phyloP scores from a whole-genome alignment of 495 filamentous ascomycete genomes.

The Hypoxylon crocopeplum region DNA sequence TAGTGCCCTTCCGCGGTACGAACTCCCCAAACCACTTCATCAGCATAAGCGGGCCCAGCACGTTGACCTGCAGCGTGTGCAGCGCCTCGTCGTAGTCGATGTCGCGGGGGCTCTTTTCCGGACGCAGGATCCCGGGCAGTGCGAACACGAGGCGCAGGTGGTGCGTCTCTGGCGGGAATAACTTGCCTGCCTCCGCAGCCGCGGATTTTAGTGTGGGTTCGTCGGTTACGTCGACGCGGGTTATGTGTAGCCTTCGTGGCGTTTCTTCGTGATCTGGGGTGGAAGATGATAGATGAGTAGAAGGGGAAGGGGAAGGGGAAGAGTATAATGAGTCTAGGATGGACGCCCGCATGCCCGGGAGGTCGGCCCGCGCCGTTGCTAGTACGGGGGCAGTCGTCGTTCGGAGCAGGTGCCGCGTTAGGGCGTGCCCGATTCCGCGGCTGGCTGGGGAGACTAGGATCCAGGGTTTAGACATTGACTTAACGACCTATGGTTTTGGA shows the following conservation, averaged over 20 bases:
- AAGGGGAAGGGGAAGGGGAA: slow-evolving; percentile 48
- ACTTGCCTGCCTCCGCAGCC: slow-evolving; percentile 43
- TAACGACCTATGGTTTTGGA: too few relatives aligned
- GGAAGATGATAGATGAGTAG: background rate
- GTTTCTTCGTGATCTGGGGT: too few relatives aligned
- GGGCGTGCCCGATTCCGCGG: slow-evolving; percentile 74
- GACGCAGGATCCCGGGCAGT: slow-evolving; percentile 74
- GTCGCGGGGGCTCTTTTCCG: slow-evolving; percentile 73
- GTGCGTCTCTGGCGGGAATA: slow-evolving; percentile 56
- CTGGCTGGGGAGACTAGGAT: slow-evolving; percentile 68
- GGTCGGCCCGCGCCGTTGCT: slow-evolving; percentile 70
- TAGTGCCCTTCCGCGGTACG: slow-evolving; percentile 61
- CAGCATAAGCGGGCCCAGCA: slow-evolving; percentile 75
- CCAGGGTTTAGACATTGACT: slow-evolving; percentile 52
- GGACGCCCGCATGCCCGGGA: slow-evolving; percentile 54
- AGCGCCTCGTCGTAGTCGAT: slow-evolving; percentile 64
- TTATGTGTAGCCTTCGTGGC: slow-evolving; percentile 40
- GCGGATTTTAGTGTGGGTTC: slow-evolving; percentile 57
- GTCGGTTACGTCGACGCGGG: slow-evolving; percentile 47
- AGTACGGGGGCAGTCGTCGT: slow-evolving; percentile 72
- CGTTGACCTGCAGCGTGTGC: slow-evolving; percentile 70
- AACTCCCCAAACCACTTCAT: slow-evolving; percentile 75
- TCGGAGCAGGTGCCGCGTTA: slow-evolving; percentile 70
- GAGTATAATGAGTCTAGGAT: slow-evolving; percentile 61
- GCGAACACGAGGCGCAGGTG: slow-evolving; percentile 74